phyloP scores from a whole-genome alignment of 306 rosid genomes.

The Senna siamea region DNA sequence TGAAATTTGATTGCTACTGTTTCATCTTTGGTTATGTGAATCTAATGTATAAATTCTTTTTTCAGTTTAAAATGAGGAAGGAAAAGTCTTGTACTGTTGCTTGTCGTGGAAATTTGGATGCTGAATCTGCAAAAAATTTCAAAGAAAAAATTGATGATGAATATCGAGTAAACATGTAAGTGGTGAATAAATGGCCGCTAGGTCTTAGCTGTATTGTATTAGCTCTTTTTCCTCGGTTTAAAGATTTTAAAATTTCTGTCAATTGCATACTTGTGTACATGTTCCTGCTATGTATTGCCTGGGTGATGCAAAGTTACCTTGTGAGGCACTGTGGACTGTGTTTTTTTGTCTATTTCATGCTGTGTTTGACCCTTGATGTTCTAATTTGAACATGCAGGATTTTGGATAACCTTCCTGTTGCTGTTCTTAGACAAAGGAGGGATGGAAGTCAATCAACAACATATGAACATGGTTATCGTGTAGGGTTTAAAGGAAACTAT shows the following conservation, averaged over 20 bases:
- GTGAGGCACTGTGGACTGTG: not conserved
- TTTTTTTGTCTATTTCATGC: not conserved
- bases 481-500: slow-evolving; percentile 75
- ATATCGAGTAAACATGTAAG: slow-evolving; percentile 75
- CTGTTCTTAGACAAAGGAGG: slow-evolving; percentile 69
- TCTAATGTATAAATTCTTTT: slow-evolving; percentile 28
- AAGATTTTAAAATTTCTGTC: not conserved
- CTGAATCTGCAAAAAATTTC: slow-evolving; percentile 64
- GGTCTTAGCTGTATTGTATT: not conserved
- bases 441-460: slow-evolving; percentile 71
- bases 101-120: slow-evolving; percentile 51
- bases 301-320: not conserved
- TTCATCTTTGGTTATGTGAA: slow-evolving; percentile 1
- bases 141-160: slow-evolving; percentile 76
- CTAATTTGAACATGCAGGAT: slow-evolving; percentile 52
- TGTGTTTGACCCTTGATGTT: slow-evolving; percentile 2
- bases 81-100: slow-evolving; percentile 63
- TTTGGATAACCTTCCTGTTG: slow-evolving; percentile 77
- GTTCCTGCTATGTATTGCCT: slow-evolving; percentile 6
- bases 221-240: not conserved
- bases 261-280: not conserved
- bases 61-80: slow-evolving; percentile 73
- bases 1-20: not conserved
- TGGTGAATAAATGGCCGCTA: not conserved
- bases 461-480: slow-evolving; percentile 71